A percentile compares a stretch with the other conserved stretches of the same genome.
These are phyloP conservation scores for Mucor saturninus DNA, from an alignment of 371 early-diverging fungal genomes.

Conservation along the genomic window DNA sequence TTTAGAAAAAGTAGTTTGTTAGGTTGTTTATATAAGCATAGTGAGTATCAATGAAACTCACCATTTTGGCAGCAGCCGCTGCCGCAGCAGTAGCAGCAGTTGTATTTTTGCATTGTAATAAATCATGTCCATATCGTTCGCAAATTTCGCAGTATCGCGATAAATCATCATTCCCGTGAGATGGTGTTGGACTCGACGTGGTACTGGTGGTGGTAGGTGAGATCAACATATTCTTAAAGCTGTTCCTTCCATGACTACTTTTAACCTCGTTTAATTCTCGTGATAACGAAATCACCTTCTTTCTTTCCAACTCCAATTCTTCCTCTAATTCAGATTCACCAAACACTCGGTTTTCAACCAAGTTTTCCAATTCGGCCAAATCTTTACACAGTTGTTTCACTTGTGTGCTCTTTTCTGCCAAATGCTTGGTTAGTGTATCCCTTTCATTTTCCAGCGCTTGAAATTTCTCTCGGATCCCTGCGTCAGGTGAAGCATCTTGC, in stretches of 20 bases:
- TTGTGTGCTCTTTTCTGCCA: slow-evolving; percentile 57
- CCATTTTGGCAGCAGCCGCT: slow-evolving; percentile 1
- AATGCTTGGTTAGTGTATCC: slow-evolving; percentile 47
- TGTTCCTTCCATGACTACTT: neutral
- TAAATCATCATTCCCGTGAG: neutral
- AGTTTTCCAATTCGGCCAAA: slow-evolving; percentile 65
- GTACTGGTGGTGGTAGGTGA: slow-evolving; percentile 4
- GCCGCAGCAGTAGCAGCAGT: too few species aligned
- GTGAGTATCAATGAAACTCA: slow-evolving; percentile 8
- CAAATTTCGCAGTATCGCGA: slow-evolving; percentile 61
- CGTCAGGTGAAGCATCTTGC: slow-evolving; percentile 12
- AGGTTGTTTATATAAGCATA: slow-evolving; percentile 5
- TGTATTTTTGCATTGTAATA: slow-evolving; percentile 50
- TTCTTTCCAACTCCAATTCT: slow-evolving; percentile 51
- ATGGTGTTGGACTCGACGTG: neutral
- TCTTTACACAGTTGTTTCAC: slow-evolving; percentile 66
- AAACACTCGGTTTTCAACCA: slow-evolving; percentile 78
- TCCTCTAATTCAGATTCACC: slow-evolving; percentile 73
- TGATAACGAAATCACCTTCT: slow-evolving; percentile 45
- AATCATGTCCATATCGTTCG: slow-evolving; percentile 60
- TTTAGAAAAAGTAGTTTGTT: slow-evolving; percentile 5
- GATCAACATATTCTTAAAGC: neutral
- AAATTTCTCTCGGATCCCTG: slow-evolving; percentile 37
- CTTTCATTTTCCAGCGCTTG: slow-evolving; percentile 56
- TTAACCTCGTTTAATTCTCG: slow-evolving; percentile 49